Conservation (phyloP, 129 eudicot genomes). For the Flaveria sonorensis region DNA sequence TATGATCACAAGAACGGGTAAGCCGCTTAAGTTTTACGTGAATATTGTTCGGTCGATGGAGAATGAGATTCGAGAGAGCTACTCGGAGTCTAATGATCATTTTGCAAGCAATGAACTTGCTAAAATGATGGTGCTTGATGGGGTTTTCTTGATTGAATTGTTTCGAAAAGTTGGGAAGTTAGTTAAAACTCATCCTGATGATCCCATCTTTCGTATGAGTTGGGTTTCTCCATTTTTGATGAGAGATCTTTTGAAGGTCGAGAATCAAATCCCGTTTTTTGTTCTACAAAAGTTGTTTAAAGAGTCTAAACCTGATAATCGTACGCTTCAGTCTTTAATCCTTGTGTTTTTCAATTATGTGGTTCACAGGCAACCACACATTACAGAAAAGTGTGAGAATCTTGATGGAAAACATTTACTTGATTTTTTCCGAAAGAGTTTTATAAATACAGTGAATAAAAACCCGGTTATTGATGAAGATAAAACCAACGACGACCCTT, state of each 20-base stretch:
- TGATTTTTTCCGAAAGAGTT: constrained; percentile 39
- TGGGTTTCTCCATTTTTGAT: constrained; percentile 41
- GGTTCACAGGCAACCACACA: constrained; percentile 7
- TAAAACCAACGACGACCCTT: background rate
- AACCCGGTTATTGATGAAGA: background rate
- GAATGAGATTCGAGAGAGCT: constrained; percentile 26
- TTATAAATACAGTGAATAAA: background rate
- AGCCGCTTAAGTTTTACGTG: constrained; percentile 24
- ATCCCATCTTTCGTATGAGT: constrained; percentile 38
- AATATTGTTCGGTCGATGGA: constrained; percentile 13
- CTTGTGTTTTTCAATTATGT: constrained; percentile 34
- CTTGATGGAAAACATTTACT: constrained; percentile 39
- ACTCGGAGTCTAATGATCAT: constrained; percentile 36
- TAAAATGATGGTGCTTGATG: constrained; percentile 50
- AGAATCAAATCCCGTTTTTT: constrained; percentile 43
- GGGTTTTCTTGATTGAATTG: constrained; percentile 38
- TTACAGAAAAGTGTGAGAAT: background rate
- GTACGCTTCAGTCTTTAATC: constrained; percentile 33
- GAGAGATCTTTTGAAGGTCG: constrained; percentile 40
- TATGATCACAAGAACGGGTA: constrained; percentile 18
- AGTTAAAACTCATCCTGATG: constrained; percentile 15
- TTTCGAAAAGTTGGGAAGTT: constrained; percentile 41
- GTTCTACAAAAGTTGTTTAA: constrained; percentile 33
- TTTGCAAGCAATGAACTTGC: constrained; percentile 31
- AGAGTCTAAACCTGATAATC: background rate